These are phyloP conservation scores for Begonia loranthoides DNA, from an alignment of 306 rosid genomes.

Conservation along the genomic window DNA sequence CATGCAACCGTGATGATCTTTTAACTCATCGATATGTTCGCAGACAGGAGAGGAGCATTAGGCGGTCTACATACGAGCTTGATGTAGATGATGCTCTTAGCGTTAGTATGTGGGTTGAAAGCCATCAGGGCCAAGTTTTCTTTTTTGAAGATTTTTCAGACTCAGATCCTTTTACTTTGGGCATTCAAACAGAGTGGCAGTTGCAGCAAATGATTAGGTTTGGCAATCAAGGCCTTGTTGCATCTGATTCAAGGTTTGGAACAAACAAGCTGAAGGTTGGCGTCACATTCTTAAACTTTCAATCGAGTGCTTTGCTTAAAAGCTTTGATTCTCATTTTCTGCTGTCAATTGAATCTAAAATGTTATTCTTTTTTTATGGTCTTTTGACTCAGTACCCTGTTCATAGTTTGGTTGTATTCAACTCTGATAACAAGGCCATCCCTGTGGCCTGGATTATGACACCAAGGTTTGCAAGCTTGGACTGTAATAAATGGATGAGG, in stretches of 20 bases:
- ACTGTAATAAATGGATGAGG: slow-evolving; percentile 88
- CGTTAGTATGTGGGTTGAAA: slow-evolving; percentile 66
- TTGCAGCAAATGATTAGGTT: slow-evolving; percentile 86
- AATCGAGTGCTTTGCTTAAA: slow-evolving; percentile 7
- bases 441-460: slow-evolving; percentile 89
- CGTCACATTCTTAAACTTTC: slow-evolving; percentile 1
- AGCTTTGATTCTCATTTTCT: slow-evolving; percentile 6
- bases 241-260: slow-evolving; percentile 87
- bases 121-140: slow-evolving; percentile 60
- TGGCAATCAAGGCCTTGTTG: slow-evolving; percentile 66
- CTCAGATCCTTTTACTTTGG: slow-evolving; percentile 55
- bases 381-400: slow-evolving; percentile 48
- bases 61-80: slow-evolving; percentile 63
- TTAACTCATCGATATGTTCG: slow-evolving; percentile 76
- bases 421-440: slow-evolving; percentile 75
- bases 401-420: slow-evolving; percentile 89
- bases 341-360: slow-evolving; percentile 21
- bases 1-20: slow-evolving; percentile 84
- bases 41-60: slow-evolving; percentile 80
- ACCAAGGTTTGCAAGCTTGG: slow-evolving; percentile 47
- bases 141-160: slow-evolving; percentile 73
- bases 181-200: slow-evolving; percentile 96
- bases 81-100: slow-evolving; percentile 72
- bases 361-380: slow-evolving; percentile 8
- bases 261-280: slow-evolving; percentile 82